phyloP scores from a whole-genome alignment of 345 rosid genomes.

The Brassica nigra region DNA sequence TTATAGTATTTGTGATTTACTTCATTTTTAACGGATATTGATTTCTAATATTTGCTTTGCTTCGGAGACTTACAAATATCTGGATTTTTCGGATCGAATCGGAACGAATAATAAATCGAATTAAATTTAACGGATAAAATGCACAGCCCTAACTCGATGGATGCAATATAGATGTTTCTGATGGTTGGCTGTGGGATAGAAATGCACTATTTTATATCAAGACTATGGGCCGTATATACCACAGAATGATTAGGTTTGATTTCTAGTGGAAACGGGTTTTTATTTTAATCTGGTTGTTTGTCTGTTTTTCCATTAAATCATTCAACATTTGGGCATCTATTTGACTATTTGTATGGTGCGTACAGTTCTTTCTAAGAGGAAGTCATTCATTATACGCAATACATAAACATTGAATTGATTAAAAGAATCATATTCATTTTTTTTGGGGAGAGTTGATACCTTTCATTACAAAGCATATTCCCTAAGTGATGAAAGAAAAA shows the following conservation, averaged over 20 bases:
- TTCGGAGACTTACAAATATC: too few species aligned
- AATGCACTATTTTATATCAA: background rate
- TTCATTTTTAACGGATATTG: too few species aligned
- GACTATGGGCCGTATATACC: background rate
- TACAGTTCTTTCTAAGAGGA: background rate
- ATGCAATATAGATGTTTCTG: background rate
- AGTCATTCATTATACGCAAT: slow-evolving; percentile 18
- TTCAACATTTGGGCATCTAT: background rate
- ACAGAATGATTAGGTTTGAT: background rate
- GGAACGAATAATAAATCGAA: too few species aligned
- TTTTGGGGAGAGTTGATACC: background rate
- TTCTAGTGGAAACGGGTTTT: background rate
- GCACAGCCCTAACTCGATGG: background rate
- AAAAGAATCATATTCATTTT: background rate
- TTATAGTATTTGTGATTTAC: too few species aligned
- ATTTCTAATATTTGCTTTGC: too few species aligned
- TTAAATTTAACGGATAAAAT: too few species aligned
- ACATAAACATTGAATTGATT: background rate
- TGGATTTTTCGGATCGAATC: too few species aligned
- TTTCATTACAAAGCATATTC: slow-evolving; percentile 22
- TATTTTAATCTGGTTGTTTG: background rate
- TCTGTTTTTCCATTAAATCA: background rate
- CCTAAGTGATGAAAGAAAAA: background rate
- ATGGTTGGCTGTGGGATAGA: background rate
- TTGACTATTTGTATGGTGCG: background rate